Conservation (phyloP, 192 early-diverging fungal genomes). For the Coemansia sp. region DNA sequence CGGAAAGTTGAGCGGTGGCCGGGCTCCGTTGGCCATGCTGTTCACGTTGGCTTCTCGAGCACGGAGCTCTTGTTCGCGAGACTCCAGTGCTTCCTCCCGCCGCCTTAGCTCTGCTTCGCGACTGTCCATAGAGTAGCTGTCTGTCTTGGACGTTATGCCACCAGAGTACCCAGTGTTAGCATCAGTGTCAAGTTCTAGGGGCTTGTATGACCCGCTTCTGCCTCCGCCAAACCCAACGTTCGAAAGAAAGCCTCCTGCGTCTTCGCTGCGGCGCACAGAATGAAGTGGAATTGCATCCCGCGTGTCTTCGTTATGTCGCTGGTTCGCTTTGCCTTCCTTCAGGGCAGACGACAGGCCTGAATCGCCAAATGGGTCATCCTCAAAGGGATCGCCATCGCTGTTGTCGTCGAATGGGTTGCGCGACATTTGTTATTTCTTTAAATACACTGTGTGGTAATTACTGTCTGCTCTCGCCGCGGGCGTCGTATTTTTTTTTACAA, state of each 20-base stretch:
- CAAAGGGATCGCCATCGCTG: conserved; percentile 40
- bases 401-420: conserved; percentile 51
- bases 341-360: conserved; percentile 17
- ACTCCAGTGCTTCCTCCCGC: conserved; percentile 74
- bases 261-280: conserved; percentile 35
- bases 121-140: conserved; percentile 28
- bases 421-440: conserved; percentile 23
- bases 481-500: background rate
- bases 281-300: conserved; percentile 48
- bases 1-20: conserved; percentile 80
- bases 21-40: conserved; percentile 52
- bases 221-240: conserved; percentile 25
- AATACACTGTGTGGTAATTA: background rate
- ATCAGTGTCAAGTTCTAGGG: conserved; percentile 35
- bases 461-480: background rate
- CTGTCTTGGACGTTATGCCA: conserved; percentile 19
- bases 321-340: conserved; percentile 10
- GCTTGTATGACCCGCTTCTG: conserved; percentile 31
- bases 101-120: conserved; percentile 72
- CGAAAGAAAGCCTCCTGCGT: conserved; percentile 36
- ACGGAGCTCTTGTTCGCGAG: conserved; percentile 68
- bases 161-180: conserved; percentile 10
- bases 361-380: conserved; percentile 41
- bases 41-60: conserved; percentile 64
- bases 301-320: conserved; percentile 17